Evolutionary conservation across 768 basidiomycete genomes (phyloP), one percentile per base, ranked within the genome.

Genomic region (Galerina marginata): DNA sequence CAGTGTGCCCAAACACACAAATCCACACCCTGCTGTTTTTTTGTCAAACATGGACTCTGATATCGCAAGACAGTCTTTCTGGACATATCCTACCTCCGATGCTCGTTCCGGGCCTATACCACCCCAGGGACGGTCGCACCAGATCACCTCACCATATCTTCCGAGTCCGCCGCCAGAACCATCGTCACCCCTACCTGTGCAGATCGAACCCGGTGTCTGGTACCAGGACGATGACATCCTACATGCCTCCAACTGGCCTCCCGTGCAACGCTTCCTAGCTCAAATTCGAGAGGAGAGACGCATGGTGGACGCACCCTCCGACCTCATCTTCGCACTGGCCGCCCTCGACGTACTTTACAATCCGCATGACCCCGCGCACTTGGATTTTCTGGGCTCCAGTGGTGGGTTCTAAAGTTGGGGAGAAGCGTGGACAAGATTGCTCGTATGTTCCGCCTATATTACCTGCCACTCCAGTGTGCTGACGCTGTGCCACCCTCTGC

Each of bases 301-400:
- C 10, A 72, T 85, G 60, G 75, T 83, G 55, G 3, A 72, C 37
- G 58, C 76, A 38, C 67, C 83, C 51, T 77, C 80, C 43, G 73
- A 81, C 58, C 67, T 79, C 58, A 70, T 88, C 57, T 80, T 86
- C 60, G 80, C 82, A 26, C 82, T 90, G 54, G 84, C 83, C 4
- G 88, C 88, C 2, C 81, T 90, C 60, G 79, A 81, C 9, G 83
- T 89, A 11, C 81, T 87, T 64, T 80, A 84, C 65, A 75, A 77
- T 49, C 82, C 82, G 14, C 75, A 78, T 33, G 81, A 87, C 69
- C 81, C 81, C 12, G 83, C 80, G 6, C 87, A 88, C 65, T 85
- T 85, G 84, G 82, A 72, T 85, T n/a, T 83, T 90, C 68, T 90
- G 88, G 88, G 80, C 78, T 47, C 78, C 77, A 61, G 79, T 78